Evolutionary conservation across 495 filamentous ascomycete species (phyloP), one percentile per base, ranked within the genome.

Genomic region (Aspergillus cavernicola): DNA sequence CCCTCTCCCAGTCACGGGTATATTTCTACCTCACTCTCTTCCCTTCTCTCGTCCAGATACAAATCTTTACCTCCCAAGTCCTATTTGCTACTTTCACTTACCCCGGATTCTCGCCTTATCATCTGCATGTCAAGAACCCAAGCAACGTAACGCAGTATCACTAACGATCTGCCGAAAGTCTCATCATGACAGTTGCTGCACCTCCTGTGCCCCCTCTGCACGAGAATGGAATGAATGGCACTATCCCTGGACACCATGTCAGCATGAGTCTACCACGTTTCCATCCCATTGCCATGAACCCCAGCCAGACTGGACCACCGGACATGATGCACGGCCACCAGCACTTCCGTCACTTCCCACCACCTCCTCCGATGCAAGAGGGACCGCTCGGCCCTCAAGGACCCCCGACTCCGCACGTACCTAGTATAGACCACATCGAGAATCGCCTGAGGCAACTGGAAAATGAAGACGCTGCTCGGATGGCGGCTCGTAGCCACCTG

Each of bases 251-350:
- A 13, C 60, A 63, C 43, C 70, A 72, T 65, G 53, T 68, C 44
- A 64, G 59, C 24, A 66, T 67, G 60, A 59, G 58, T 56, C 61
- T 74, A 2, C 70, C 71, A 31, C 71, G 73, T 31, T 75, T 75
- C 40, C 72, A 75, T 44, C 71, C 73, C 26, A 75, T 77, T 58
- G 73, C 73, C 49, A 77, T 75, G 66, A 77, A 77, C 54, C 71
- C 73, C 11, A 69, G 66, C 45, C 66, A 64, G 50, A 42, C 63
- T 50, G 63, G 65, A 51, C 67, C 69, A 8, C 67, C 69, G 24
- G 69, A 74, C 1, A 63, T 73, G 63, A 61, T 71, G 32, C 71
- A 69, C 22, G 65, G 59, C 46, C 69, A 69, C 44, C 70, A 70
- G 49, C 61, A 64, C 31, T 75, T 65, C 38, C 68, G 73, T 42